A percentile compares a stretch with the other conserved stretches of the same genome.
Conservation (phyloP, 768 basidiomycete species). For the Lyophyllum shimeji region DNA sequence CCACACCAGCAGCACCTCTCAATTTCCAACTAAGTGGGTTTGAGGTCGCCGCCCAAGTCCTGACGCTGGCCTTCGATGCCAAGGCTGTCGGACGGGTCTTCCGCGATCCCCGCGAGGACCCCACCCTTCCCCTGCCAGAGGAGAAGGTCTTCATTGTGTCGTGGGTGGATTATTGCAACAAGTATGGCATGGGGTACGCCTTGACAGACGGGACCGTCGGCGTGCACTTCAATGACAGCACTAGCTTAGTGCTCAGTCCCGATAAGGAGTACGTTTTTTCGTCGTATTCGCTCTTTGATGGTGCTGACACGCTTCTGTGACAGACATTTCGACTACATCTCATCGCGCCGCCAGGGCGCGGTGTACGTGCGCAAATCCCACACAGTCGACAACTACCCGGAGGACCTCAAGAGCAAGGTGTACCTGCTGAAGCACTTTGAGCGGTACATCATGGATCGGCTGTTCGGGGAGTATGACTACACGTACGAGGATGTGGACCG, state of each 20-base stretch:
- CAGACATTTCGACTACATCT: slow-evolving; percentile 90
- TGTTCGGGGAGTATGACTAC: slow-evolving; percentile 85
- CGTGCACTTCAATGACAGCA: slow-evolving; percentile 96
- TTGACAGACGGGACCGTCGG: slow-evolving; percentile 94
- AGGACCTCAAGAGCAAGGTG: slow-evolving; percentile 86
- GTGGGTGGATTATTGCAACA: slow-evolving; percentile 99
- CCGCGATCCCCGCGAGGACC: slow-evolving; percentile 59
- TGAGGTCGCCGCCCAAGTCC: slow-evolving; percentile 56
- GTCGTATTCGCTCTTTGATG: not conserved
- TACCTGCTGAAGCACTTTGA: slow-evolving; percentile 94
- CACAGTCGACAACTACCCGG: slow-evolving; percentile 69
- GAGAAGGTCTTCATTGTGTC: slow-evolving; percentile 91
- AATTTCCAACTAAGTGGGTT: slow-evolving; percentile 50
- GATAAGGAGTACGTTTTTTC: slow-evolving; percentile 72
- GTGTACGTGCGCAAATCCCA: slow-evolving; percentile 74
- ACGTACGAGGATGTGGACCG: slow-evolving; percentile 69
- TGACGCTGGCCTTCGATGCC: slow-evolving; percentile 66
- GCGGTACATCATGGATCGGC: slow-evolving; percentile 87
- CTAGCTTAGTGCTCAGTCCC: slow-evolving; percentile 79
- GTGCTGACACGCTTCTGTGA: not conserved
- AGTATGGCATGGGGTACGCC: slow-evolving; percentile 99
- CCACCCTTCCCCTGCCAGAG: slow-evolving; percentile 44
- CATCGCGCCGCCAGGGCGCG: slow-evolving; percentile 62
- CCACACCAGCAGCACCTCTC: slow-evolving; percentile 13
- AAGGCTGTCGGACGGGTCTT: slow-evolving; percentile 63